Conservation (phyloP, 2,329 filamentous ascomycete species). For the Leptosphaerulina australis region DNA sequence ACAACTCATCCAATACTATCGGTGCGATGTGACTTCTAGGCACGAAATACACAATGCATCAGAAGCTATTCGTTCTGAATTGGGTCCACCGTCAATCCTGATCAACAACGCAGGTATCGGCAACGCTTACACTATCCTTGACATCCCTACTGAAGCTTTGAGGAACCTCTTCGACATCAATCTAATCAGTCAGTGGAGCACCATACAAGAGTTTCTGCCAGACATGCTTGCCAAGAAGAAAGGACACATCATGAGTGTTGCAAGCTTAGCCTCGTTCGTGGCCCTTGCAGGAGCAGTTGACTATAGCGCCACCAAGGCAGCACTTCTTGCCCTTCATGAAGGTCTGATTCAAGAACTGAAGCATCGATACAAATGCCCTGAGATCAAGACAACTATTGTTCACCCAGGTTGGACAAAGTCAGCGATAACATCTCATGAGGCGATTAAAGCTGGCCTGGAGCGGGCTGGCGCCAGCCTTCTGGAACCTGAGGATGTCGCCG, state of each 20-base stretch:
- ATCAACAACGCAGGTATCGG: conserved; percentile 49
- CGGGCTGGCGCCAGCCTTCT: conserved; percentile 42
- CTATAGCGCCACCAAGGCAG: conserved; percentile 46
- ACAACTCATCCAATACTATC: conserved; percentile 33
- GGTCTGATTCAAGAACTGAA: conserved; percentile 50
- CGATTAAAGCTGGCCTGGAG: conserved; percentile 41
- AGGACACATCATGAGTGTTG: conserved; percentile 46
- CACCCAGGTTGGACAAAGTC: conserved; percentile 53
- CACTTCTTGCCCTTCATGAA: conserved; percentile 43
- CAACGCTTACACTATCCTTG: conserved; percentile 41
- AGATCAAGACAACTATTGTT: conserved; percentile 52
- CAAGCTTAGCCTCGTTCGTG: conserved; percentile 45
- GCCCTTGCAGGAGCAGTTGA: conserved; percentile 43
- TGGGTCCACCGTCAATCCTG: conserved; percentile 42
- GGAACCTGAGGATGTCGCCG: conserved; percentile 49
- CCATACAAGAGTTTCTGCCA: conserved; percentile 46
- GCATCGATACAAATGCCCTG: conserved; percentile 50
- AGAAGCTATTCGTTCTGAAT: conserved; percentile 41
- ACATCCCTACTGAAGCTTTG: conserved; percentile 35
- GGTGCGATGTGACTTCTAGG: conserved; percentile 44
- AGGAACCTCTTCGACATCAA: conserved; percentile 44
- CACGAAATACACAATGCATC: conserved; percentile 36
- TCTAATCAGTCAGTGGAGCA: conserved; percentile 46
- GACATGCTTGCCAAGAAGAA: conserved; percentile 47
- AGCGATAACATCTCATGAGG: conserved; percentile 40